A percentile compares a stretch with the other conserved stretches of the same genome.
phyloP scores from a whole-genome alignment of 345 rosid genomes.

The Eucalyptus pauciflora region DNA sequence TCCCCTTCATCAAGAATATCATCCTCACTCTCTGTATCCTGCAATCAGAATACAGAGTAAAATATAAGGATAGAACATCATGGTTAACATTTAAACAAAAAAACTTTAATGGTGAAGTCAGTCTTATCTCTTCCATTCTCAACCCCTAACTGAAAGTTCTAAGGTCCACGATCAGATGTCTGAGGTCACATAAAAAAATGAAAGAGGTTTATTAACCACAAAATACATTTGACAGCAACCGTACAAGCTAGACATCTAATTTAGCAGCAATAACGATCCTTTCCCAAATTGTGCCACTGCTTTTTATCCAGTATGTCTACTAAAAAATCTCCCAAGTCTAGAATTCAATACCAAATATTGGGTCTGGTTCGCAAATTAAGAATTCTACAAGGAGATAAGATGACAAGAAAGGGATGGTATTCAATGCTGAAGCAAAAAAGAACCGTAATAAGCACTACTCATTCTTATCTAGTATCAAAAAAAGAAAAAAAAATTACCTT shows the following conservation, averaged over 20 bases:
- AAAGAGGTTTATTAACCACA: not conserved
- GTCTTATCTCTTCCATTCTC: not conserved
- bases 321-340: not conserved
- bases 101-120: not conserved
- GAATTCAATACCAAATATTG: not conserved
- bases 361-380: not conserved
- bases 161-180: not conserved
- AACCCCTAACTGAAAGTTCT: not conserved
- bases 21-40: constrained; percentile 91
- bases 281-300: not conserved
- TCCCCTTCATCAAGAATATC: constrained; percentile 69
- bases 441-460: not conserved
- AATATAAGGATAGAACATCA: not conserved
- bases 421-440: not conserved
- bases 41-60: not conserved
- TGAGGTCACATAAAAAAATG: not conserved
- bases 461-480: not conserved
- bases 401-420: not conserved
- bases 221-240: not conserved
- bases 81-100: not conserved
- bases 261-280: not conserved
- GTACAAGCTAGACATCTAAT: not conserved
- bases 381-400: not conserved
- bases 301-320: not conserved
- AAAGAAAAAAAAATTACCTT: not conserved